Percentiles rank a stretch among this genome's conserved stretches.
phyloP scores from a whole-genome alignment of 129 eudicot species.

The Flaveria linearis region DNA sequence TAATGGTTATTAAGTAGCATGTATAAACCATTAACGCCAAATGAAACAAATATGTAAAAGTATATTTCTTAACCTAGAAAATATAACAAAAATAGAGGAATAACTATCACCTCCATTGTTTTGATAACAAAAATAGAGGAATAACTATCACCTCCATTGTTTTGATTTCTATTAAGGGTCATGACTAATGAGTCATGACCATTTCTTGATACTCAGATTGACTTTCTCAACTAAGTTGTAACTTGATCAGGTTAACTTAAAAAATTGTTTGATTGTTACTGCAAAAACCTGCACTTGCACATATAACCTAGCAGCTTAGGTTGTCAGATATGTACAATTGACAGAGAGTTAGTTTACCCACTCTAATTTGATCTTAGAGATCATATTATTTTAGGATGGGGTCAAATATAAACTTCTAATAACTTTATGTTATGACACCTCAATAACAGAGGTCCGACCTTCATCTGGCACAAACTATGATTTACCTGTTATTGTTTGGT shows the following conservation, averaged over 20 bases:
- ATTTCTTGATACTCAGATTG: neutral
- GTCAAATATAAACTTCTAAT: too few species aligned
- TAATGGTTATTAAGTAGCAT: neutral
- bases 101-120: neutral
- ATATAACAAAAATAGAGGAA: neutral
- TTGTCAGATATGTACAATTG: conserved; percentile 16
- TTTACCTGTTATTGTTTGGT: too few species aligned
- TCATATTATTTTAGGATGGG: neutral
- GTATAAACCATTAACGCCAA: neutral
- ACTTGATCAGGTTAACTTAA: neutral
- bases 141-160: neutral
- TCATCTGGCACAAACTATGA: too few species aligned
- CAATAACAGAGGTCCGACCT: too few species aligned
- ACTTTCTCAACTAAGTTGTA: neutral
- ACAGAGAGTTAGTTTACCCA: conserved; percentile 12
- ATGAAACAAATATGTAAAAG: neutral
- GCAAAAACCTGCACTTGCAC: neutral
- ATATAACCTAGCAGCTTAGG: conserved; percentile 11
- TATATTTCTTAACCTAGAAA: neutral
- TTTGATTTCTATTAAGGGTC: neutral
- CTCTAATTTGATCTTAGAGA: neutral
- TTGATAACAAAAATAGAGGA: neutral
- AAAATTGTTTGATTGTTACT: neutral
- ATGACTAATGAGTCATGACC: neutral
- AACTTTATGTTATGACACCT: too few species aligned